A percentile compares a stretch with the other conserved stretches of the same genome.
These are phyloP conservation scores for Pythium grandisporangium DNA, from an alignment of 352 stramenopile genomes.

Conservation along the genomic window DNA sequence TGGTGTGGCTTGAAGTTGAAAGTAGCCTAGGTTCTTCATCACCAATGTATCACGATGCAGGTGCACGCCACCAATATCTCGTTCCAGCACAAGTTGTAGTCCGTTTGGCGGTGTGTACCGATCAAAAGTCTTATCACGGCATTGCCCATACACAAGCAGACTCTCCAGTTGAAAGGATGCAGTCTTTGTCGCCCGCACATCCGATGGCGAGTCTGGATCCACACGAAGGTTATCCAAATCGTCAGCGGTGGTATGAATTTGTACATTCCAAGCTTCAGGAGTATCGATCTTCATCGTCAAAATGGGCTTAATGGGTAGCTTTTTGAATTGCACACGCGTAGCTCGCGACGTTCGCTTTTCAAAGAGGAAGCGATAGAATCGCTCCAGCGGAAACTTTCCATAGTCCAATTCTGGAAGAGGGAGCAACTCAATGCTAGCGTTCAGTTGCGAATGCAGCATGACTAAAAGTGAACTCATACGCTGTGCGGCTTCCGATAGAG, in stretches of 20 bases:
- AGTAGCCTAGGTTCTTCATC: conserved; percentile 99
- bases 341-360: conserved; percentile 34
- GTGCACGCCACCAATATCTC: conserved; percentile 36
- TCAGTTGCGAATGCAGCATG: conserved; percentile 67
- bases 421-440: conserved; percentile 61
- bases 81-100: conserved; percentile 87
- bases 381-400: conserved; percentile 83
- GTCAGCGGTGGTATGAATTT: conserved; percentile 50
- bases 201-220: conserved; percentile 36
- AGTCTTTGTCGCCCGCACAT: conserved; percentile 51
- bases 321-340: conserved; percentile 60
- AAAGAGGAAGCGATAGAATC: conserved; percentile 91
- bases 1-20: conserved; percentile 96
- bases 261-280: conserved; percentile 90
- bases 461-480: conserved; percentile 81
- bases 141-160: conserved; percentile 88
- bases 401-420: conserved; percentile 61
- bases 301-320: conserved; percentile 78
- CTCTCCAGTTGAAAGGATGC: conserved; percentile 84
- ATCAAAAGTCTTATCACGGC: conserved; percentile 75
- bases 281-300: conserved; percentile 92
- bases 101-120: conserved; percentile 81
- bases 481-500: conserved; percentile 84
- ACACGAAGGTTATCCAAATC: conserved; percentile 92
- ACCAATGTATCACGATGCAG: conserved; percentile 94